Conservation (phyloP, 345 rosid species). For the Gossypium mustelinum region DNA sequence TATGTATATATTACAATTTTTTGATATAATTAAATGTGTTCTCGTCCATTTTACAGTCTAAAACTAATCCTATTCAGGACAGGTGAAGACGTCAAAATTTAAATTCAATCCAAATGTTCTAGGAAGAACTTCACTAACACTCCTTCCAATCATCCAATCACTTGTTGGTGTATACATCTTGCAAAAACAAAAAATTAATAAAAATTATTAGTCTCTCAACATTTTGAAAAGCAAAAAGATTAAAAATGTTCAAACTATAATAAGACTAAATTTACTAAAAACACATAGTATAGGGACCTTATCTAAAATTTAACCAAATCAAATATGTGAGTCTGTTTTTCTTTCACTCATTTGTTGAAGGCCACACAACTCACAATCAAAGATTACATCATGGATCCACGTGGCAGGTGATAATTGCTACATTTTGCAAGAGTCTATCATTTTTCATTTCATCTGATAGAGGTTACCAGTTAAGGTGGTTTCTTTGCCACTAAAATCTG, state of each 20-base stretch:
- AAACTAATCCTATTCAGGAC: too few species aligned
- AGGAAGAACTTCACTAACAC: too few species aligned
- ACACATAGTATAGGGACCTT: not conserved
- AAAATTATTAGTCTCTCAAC: not conserved
- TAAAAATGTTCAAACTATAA: not conserved
- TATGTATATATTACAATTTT: too few species aligned
- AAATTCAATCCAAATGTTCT: too few species aligned
- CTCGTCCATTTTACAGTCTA: too few species aligned
- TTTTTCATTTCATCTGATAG: not conserved
- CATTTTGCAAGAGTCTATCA: not conserved
- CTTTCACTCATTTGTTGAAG: not conserved
- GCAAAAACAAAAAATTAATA: too few species aligned
- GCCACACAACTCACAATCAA: not conserved
- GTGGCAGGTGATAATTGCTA: not conserved
- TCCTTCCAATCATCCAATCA: too few species aligned
- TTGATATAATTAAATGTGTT: too few species aligned
- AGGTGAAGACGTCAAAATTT: too few species aligned
- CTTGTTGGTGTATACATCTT: too few species aligned
- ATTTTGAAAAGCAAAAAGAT: too few species aligned
- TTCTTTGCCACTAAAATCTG: conserved; percentile 26
- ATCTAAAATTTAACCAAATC: not conserved
- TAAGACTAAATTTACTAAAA: too few species aligned
- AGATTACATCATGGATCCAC: not conserved
- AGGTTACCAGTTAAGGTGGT: conserved; percentile 17
- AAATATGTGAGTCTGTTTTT: not conserved